Evolutionary conservation across 164 flowering plant species (phyloP).

Genomic region (Tetrastigma voinierianum): DNA sequence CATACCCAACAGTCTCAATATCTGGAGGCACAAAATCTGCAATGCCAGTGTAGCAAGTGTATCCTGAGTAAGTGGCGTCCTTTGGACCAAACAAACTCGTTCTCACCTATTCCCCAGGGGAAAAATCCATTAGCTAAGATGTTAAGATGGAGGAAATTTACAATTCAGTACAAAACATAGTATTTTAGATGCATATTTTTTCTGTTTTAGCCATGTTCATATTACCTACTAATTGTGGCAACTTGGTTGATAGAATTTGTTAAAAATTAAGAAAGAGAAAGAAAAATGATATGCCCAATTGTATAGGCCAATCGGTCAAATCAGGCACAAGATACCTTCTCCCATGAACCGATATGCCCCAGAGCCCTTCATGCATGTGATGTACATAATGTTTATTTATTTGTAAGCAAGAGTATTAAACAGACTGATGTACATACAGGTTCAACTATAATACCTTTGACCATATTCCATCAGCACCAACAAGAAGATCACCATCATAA

Average conservation of each 20-base stretch:
- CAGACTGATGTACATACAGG: background rate
- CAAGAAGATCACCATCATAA: constrained; percentile 85
- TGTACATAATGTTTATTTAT: background rate
- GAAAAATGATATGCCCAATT: background rate
- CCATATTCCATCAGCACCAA: constrained; percentile 99
- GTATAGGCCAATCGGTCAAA: background rate
- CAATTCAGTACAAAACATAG: background rate
- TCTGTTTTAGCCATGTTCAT: background rate
- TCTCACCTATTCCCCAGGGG: constrained; percentile 60
- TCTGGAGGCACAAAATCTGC: constrained; percentile 97
- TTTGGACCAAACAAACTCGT: constrained; percentile 69
- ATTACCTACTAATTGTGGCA: background rate
- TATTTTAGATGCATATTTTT: background rate
- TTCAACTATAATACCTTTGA: constrained; percentile 61
- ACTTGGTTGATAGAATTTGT: background rate
- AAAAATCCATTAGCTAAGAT: background rate
- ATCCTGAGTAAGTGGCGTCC: constrained; percentile 76
- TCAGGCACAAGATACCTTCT: background rate
- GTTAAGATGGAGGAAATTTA: background rate
- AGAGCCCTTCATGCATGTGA: background rate
- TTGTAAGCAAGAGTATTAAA: background rate
- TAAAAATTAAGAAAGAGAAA: background rate
- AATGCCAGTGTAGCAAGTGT: constrained; percentile 95
- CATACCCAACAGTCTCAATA: constrained; percentile 90
- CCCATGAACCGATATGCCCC: background rate